Base-by-base conservation (phyloP, 345 rosid genomes). In the Rhodamnia argentea region DNA sequence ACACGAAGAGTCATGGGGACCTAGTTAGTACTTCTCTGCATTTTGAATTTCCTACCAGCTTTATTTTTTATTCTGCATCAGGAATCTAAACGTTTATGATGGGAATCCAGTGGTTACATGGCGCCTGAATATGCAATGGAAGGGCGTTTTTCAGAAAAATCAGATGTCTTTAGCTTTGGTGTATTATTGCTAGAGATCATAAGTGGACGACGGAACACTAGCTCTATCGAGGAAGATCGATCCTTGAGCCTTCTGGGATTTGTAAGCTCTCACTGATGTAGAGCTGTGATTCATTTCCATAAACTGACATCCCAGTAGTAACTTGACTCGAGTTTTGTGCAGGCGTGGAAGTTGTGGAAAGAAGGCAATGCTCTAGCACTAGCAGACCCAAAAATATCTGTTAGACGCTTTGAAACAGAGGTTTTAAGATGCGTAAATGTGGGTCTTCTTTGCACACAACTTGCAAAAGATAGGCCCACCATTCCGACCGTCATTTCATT, bases 81-180 rank as follows among this genome's bases (percentile, higher is more conserved):
- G 57, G 27, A 20, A 11, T 87, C 88, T 90, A 58, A 13, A 37
- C 42, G 5, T 24, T 15, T 27, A 44, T 10, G 53, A 40, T 86
- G 74, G 20, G 6, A 23, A 22, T 78, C 26, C 89, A 91, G 92
- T 7, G 94, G 94, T 13, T 93, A 91, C 32, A 93, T 93, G 94
- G 85, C 94, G 23, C 93, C 93, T 4, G 92, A 94, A 85, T 92
- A 91, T 88, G 91, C 91, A 86, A 90, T 60, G 74, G 74, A 60
- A 60, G 74, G 74, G 37, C 74, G 20, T 9, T 60, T 59, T 6
- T 60, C 74, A 1, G 74, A 60, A 83, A 93, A 91, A 85, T 93
- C 44, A 4, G 90, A 93, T 53, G 91, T 90, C 64, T 92, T 90
- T 59, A 91, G 93, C 82, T 88, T 90, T 26, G 93, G 93, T 2